Evolutionary conservation across 805 yeast species (phyloP).

Genomic region (Yamadazyma phyllophila): DNA sequence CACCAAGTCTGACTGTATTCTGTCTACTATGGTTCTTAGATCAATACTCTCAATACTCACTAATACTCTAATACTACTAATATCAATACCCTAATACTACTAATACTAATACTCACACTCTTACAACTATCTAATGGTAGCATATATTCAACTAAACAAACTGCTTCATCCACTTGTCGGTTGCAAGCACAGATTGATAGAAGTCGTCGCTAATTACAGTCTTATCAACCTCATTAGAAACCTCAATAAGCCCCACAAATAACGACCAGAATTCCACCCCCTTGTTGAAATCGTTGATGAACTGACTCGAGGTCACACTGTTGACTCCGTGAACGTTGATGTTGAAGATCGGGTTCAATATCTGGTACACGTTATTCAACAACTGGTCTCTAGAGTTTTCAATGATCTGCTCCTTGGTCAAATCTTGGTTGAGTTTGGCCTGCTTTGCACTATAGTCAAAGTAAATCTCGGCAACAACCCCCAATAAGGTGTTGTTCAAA

Average conservation of each 20-base stretch:
- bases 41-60: no score
- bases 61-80: no score
- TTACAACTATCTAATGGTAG: background rate
- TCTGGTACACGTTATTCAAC: slow-evolving; percentile 36
- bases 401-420: slow-evolving; percentile 25
- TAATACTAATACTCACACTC: background rate
- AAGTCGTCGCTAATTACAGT: slow-evolving; percentile 24
- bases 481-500: slow-evolving; percentile 62
- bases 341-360: slow-evolving; percentile 36
- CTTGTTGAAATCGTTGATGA: slow-evolving; percentile 27
- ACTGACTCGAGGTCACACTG: slow-evolving; percentile 32
- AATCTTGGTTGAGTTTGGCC: slow-evolving; percentile 19
- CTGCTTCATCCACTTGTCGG: slow-evolving; percentile 31
- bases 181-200: slow-evolving; percentile 20
- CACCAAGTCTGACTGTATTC: no score
- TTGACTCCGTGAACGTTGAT: slow-evolving; percentile 42
- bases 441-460: slow-evolving; percentile 42
- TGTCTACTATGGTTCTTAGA: no score
- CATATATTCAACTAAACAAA: slow-evolving; percentile 16
- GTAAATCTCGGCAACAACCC: slow-evolving; percentile 55
- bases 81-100: no score
- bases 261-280: slow-evolving; percentile 37
- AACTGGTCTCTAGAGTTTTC: slow-evolving; percentile 30
- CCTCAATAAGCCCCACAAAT: slow-evolving; percentile 27
- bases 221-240: slow-evolving; percentile 26